A percentile compares a stretch with the other conserved stretches of the same genome.
These are phyloP conservation scores for Volvox carteri DNA, from an alignment of 163 green algal genomes.

Conservation along the genomic window DNA sequence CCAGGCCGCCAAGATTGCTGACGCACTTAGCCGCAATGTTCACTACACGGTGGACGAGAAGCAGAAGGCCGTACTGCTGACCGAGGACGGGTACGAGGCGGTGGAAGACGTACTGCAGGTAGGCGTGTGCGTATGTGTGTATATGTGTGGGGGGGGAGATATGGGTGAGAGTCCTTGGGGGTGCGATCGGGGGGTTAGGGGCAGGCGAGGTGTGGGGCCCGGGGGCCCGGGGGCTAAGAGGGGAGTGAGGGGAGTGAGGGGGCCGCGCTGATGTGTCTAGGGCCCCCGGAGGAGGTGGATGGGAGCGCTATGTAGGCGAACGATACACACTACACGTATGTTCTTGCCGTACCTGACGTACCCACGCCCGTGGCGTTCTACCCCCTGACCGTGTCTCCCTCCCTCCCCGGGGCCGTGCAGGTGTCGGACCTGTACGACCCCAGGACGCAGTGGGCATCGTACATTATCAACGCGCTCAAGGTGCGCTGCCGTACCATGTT, in stretches of 20 bases:
- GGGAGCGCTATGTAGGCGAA: too few relatives aligned
- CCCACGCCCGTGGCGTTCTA: background rate
- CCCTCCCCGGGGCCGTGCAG: constrained; percentile 1
- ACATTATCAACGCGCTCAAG: constrained; percentile 98
- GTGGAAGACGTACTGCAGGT: constrained; percentile 91
- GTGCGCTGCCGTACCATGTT: constrained; percentile 32
- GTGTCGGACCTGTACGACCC: constrained; percentile 97
- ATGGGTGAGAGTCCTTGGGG: too few relatives aligned
- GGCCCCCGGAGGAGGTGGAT: too few relatives aligned
- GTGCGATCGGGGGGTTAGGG: too few relatives aligned
- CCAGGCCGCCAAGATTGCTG: constrained; percentile 90
- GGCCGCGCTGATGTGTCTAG: too few relatives aligned
- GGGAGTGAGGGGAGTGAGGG: background rate
- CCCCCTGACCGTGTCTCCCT: background rate
- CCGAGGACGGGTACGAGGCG: constrained; percentile 96
- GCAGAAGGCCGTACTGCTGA: constrained; percentile 96
- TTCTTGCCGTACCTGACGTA: too few relatives aligned
- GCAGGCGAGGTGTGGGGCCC: too few relatives aligned
- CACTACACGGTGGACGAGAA: constrained; percentile 99
- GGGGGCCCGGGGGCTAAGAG: background rate
- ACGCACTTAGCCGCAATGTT: constrained; percentile 85
- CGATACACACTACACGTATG: too few relatives aligned
- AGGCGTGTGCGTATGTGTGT: too few relatives aligned
- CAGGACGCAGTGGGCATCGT: constrained; percentile 95
- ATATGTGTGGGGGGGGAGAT: too few relatives aligned